Base-by-base conservation (phyloP, 106 monocot genomes). In the Dactylorhiza incarnata region DNA sequence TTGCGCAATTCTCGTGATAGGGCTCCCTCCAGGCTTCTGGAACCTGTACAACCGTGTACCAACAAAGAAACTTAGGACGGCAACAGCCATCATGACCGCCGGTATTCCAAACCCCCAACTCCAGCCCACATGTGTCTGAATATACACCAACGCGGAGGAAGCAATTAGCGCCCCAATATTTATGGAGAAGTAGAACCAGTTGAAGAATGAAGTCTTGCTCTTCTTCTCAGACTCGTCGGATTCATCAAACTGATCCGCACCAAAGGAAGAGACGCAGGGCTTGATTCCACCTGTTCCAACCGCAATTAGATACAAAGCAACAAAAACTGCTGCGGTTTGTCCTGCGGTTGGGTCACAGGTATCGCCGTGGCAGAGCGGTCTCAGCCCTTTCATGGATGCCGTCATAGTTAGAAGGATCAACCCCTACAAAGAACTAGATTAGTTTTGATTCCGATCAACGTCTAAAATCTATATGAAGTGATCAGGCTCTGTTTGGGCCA, bases 161-260 rank as follows among this genome's bases (percentile, higher is more conserved):
- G 85, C 85, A 65, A 85, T 29, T 5, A 85, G 74, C 5, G 81
- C 85, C 48, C 85, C 85, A 20, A 85, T 79, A 74, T 85, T 85
- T 58, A 85, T 82, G 6, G 85, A 82, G 23, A 85, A 79, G 76
- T 85, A 85, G 78, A 85, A 85, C 85, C 85, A 85, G 48, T 85
- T 85, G 75, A 85, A 85, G 82, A 85, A 85, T 0, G 85, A 85
- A 20, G 75, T 82, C 78, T 85, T 85, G 69, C 85, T 85, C 56
- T 78, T 82, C 85, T 85, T 85, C 62, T 85, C 85, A n/a, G 69
- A 52, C 24, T 72, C 75, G 43, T 85, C 82, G 4, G 77, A 66
- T 22, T 82, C 85, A 67, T 85, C 85, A 49, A 85, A 85, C 49
- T 82, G 85, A 74, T 85, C 82, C 15, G 85, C 82, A 9, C 85